Evolutionary conservation across 176 grass and related monocot species (phyloP).

Genomic region (Ananas comosus): DNA sequence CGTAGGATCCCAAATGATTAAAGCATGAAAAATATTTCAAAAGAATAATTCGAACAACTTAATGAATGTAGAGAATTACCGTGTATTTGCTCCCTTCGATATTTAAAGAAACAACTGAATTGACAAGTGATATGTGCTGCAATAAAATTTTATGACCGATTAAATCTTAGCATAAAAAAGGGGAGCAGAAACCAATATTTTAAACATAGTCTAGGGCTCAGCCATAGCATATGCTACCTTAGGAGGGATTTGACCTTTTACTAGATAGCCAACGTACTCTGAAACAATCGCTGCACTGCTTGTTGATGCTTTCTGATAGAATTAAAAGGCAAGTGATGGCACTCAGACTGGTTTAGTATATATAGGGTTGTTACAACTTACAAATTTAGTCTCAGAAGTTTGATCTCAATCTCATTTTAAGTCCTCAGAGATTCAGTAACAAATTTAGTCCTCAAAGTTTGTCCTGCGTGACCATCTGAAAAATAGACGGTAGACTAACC

Average conservation of each 20-base stretch:
- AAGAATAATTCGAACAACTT: not conserved
- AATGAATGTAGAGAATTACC: conserved; percentile 41
- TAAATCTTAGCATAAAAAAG: conserved; percentile 3
- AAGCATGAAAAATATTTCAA: conserved; percentile 20
- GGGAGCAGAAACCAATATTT: not conserved
- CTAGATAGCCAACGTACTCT: conserved; percentile 93
- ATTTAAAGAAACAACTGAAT: conserved; percentile 82
- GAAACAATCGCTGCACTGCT: conserved; percentile 74
- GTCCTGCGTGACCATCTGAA: too few relatives aligned
- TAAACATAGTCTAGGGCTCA: not conserved
- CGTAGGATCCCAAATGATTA: conserved; percentile 16
- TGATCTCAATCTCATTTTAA: too few relatives aligned
- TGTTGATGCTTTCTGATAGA: conserved; percentile 83
- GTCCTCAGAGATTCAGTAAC: too few relatives aligned
- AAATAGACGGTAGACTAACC: too few relatives aligned
- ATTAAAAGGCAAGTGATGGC: conserved; percentile 15
- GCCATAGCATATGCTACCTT: conserved; percentile 46
- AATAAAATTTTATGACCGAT: conserved; percentile 25
- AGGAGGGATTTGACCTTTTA: conserved; percentile 98
- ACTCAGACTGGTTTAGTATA: not conserved
- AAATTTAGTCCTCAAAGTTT: too few relatives aligned
- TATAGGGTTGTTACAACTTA: too few relatives aligned
- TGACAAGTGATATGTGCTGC: conserved; percentile 99
- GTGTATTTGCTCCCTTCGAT: conserved; percentile 98
- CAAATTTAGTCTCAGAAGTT: too few relatives aligned